phyloP scores from a whole-genome alignment of 139 green algal species.

The Volvox africanus region DNA sequence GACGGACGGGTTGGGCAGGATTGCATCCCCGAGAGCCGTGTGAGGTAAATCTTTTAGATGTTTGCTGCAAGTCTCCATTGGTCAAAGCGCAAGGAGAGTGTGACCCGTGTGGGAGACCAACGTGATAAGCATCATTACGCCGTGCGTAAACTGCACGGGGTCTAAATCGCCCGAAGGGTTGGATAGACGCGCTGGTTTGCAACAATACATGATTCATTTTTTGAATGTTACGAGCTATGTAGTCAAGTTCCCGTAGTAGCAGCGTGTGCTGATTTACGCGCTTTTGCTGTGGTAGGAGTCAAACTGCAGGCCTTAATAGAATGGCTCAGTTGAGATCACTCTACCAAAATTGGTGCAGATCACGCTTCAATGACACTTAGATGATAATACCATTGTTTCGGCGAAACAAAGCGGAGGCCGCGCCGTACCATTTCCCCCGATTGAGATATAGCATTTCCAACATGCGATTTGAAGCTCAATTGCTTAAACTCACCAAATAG shows the following conservation, averaged over 20 bases:
- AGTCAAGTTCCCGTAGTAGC: not conserved
- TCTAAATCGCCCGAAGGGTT: constrained; percentile 2
- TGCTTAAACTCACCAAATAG: no score
- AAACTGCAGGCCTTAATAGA: not conserved
- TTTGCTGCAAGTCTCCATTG: not conserved
- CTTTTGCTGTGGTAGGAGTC: not conserved
- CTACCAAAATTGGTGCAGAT: no score
- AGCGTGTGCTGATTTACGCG: constrained; percentile 3
- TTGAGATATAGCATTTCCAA: no score
- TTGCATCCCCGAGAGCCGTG: not conserved
- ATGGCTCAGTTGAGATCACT: no score
- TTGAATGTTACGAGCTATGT: not conserved
- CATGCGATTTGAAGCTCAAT: no score
- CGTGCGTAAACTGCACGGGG: not conserved
- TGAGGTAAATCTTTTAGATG: not conserved
- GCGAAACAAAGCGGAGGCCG: not conserved
- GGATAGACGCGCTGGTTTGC: not conserved
- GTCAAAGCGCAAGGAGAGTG: not conserved
- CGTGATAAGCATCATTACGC: not conserved
- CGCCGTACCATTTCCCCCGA: no score
- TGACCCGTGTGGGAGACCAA: not conserved
- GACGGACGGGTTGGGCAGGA: not conserved
- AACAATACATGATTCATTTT: not conserved
- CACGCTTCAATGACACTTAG: no score
- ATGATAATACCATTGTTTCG: not conserved